Evolutionary conservation across 805 yeast genomes (phyloP), one percentile per base, ranked within the genome.

Genomic region (Kuraishia ogatae): DNA sequence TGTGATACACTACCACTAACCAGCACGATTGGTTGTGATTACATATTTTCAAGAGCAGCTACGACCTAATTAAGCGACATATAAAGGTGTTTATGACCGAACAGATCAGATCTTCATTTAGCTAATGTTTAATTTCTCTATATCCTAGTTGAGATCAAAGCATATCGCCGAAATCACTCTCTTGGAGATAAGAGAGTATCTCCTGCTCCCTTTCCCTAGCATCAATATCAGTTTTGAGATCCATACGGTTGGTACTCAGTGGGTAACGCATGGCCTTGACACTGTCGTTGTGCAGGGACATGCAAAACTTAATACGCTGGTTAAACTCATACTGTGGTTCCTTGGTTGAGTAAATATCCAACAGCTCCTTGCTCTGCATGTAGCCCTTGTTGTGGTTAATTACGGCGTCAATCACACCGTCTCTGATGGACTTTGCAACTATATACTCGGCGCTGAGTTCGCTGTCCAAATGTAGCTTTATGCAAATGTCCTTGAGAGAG

Each of bases 371-470:
- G 46, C 96, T 86, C 72, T 91, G 92, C 87, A 94, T 92, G 68
- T 75, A 92, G 1, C 97, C 97, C 59, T 82, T 78, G 66, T 89
- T 89, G 71, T 92, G 97, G 68, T 94, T 89, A 62, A 94, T 87
- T 55, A 83, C 81, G 2, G 99, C 98, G 65, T 94, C 98, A 67
- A 94, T 89, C 53, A 94, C 98, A 57, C 97, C 97, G 68, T 94
- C 99, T 65, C 97, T 84, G 57, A 94, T 93, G 24, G 97, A 94
- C 75, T 94, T 93, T 46, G 97, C 89, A 22, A 94, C 97, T 69
- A 94, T 91, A 69, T 93, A 94, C 74, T 94, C 99, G 1, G 97
- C 96, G 63, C 93, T 85, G 66, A 94, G 92, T 74, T 94, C 99
- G 52, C 92, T 85, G 64, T 93, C 99, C 59, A 94, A 79, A 62